phyloP scores from a whole-genome alignment of 768 basidiomycete genomes.

The Daedaleopsis nitida region DNA sequence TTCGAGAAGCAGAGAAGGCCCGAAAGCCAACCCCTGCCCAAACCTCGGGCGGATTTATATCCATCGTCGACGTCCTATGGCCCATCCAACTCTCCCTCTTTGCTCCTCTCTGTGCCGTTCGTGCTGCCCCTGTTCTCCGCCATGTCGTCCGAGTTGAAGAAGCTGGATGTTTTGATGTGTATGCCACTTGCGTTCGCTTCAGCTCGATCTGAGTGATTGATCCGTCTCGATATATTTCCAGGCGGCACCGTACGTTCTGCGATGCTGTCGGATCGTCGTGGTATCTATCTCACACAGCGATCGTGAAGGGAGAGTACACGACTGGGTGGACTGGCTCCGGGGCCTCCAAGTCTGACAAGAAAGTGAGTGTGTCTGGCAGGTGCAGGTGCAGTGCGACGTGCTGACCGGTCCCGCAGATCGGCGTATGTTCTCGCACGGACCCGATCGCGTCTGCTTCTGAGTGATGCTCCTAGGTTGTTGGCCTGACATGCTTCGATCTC shows the following conservation, averaged over 20 bases:
- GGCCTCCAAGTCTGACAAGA: constrained; percentile 95
- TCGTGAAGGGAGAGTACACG: constrained; percentile 78
- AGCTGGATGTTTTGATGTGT: constrained; percentile 83
- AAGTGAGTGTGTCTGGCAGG: constrained; percentile 46
- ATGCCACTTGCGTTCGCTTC: constrained; percentile 37
- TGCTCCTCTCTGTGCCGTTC: background rate
- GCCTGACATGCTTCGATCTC: constrained; percentile 86
- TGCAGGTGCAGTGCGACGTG: constrained; percentile 1
- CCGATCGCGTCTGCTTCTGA: background rate
- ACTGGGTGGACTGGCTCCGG: constrained; percentile 93
- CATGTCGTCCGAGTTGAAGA: constrained; percentile 48
- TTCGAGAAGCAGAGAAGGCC: background rate
- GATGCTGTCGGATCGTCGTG: background rate
- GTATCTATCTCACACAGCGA: too few species aligned
- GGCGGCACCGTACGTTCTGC: constrained; percentile 47
- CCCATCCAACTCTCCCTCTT: background rate
- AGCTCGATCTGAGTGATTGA: constrained; percentile 7
- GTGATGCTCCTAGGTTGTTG: constrained; percentile 66
- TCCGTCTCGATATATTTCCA: constrained; percentile 29
- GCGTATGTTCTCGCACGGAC: constrained; percentile 45
- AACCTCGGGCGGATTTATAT: constrained; percentile 12
- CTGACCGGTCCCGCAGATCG: constrained; percentile 50
- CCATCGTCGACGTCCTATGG: constrained; percentile 5
- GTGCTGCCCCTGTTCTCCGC: background rate
- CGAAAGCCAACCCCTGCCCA: too few species aligned